A percentile compares a stretch with the other conserved stretches of the same genome.
Conservation (phyloP, 768 basidiomycete species). For the Mrakia gelida region DNA sequence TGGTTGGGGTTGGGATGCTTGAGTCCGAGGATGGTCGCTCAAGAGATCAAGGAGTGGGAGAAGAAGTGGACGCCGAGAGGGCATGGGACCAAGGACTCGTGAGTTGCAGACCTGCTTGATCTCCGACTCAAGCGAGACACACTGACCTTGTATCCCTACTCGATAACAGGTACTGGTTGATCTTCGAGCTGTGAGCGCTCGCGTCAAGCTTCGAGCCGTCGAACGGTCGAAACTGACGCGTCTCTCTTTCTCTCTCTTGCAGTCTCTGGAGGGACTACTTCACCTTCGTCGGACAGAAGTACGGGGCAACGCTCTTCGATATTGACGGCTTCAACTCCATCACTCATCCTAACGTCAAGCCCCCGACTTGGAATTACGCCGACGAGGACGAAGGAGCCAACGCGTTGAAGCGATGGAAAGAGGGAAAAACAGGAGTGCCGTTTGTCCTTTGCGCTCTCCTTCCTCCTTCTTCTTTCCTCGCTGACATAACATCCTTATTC, state of each 20-base stretch:
- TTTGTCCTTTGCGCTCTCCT: slow-evolving; percentile 18
- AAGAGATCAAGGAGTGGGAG: slow-evolving; percentile 26
- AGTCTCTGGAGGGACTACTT: slow-evolving; percentile 50
- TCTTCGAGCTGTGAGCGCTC: slow-evolving; percentile 42
- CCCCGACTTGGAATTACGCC: slow-evolving; percentile 31
- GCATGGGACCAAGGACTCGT: slow-evolving; percentile 25
- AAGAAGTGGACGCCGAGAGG: slow-evolving; percentile 12
- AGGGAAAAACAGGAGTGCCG: slow-evolving; percentile 47
- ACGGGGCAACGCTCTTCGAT: slow-evolving; percentile 43
- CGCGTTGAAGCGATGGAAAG: slow-evolving; percentile 40
- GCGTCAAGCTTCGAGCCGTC: neutral
- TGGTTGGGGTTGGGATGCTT: slow-evolving; percentile 46
- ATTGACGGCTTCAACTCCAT: slow-evolving; percentile 21
- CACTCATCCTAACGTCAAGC: neutral
- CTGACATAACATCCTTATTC: no score
- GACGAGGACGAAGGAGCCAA: slow-evolving; percentile 40
- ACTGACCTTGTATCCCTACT: neutral
- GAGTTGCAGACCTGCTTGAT: neutral
- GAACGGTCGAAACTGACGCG: neutral
- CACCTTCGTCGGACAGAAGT: slow-evolving; percentile 42
- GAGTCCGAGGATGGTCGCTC: slow-evolving; percentile 36
- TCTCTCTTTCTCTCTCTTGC: neutral
- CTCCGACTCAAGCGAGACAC: neutral
- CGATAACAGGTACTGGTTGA: slow-evolving; percentile 27
- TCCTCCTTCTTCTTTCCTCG: neutral